These are phyloP conservation scores for Lactarius evosmus DNA, from an alignment of 768 basidiomycete genomes.

Conservation along the genomic window DNA sequence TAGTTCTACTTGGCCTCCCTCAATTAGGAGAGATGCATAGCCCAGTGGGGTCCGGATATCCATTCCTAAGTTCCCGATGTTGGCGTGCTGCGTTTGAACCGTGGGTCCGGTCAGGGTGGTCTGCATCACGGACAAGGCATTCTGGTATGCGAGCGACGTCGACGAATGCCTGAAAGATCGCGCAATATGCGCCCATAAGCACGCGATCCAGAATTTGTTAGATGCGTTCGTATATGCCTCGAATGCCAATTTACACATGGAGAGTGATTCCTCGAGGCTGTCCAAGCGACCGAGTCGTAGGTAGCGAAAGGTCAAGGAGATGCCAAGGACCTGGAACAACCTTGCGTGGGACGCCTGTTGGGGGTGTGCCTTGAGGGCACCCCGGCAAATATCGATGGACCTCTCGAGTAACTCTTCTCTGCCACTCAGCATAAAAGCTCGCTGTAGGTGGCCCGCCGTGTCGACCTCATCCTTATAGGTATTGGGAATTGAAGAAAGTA, in stretches of 20 bases:
- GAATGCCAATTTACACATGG: constrained; percentile 1
- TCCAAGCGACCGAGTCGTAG: not conserved
- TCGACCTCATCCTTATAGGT: not conserved
- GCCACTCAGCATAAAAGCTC: not conserved
- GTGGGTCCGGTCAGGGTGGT: not conserved
- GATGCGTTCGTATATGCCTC: not conserved
- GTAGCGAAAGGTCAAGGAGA: not conserved
- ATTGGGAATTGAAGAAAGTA: constrained; percentile 3
- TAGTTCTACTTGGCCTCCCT: not conserved
- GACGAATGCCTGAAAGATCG: not conserved
- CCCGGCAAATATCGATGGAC: constrained; percentile 9
- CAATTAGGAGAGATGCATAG: constrained; percentile 5
- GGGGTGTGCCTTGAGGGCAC: not conserved
- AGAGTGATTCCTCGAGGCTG: not conserved
- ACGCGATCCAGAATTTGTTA: not conserved
- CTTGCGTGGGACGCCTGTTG: not conserved
- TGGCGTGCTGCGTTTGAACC: constrained; percentile 2
- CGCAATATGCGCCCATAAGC: not conserved
- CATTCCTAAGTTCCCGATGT: not conserved
- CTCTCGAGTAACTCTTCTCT: constrained; percentile 1
- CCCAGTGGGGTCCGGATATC: not conserved
- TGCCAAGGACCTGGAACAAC: not conserved
- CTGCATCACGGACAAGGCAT: constrained; percentile 1
- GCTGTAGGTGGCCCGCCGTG: not conserved
- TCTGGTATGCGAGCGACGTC: not conserved